Evolutionary conservation across 495 filamentous ascomycete genomes (phyloP), one percentile per base, ranked within the genome.

Genomic region (Elaphomyces granulatus): DNA sequence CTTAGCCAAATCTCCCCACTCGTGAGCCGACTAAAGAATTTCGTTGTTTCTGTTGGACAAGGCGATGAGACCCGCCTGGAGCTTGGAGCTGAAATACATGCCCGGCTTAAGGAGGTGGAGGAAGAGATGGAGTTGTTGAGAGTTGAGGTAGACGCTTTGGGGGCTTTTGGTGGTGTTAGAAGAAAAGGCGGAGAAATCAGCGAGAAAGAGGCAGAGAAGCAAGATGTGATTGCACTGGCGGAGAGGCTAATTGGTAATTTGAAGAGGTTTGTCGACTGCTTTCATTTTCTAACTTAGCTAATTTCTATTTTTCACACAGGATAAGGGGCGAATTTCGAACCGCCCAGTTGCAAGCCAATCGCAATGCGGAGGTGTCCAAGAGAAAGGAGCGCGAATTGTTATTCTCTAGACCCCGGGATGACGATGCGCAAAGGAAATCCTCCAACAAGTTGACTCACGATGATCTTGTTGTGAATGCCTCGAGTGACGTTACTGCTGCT

Each of bases 321-420:
- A 78, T 75, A 31, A 75, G 83, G 39, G 64, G 61, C 17, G 72
- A 80, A 34, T 96, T 90, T 58, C 81, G 90, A 43, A 80, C 72
- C 52, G 87, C 88, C 18, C 85, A 93, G 50, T 66, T 94, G 40
- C 64, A 75, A 37, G 87, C 90, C 17, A 87, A 85, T 52, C 73
- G 74, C 36, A 81, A 76, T 63, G 68, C 86, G 15, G 74, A 83
- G 50, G 57, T 65, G 28, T 81, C 83, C 8, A 78, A 77, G 47
- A 69, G 73, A 14, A 80, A 75, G 50, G 84, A 94, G 56, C 75
- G 85, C 34, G 75, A 84, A 35, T 62, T 86, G 31, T 69, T 93
- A 15, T 74, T 94, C 43, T 72, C 80, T 2, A 60, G 57, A 52
- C 56, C 52, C 28, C 58, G 55, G 34, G 46, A 58, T 21, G 53